Evolutionary conservation across 495 filamentous ascomycete genomes (phyloP).

Genomic region (Penicillium riverlandense): DNA sequence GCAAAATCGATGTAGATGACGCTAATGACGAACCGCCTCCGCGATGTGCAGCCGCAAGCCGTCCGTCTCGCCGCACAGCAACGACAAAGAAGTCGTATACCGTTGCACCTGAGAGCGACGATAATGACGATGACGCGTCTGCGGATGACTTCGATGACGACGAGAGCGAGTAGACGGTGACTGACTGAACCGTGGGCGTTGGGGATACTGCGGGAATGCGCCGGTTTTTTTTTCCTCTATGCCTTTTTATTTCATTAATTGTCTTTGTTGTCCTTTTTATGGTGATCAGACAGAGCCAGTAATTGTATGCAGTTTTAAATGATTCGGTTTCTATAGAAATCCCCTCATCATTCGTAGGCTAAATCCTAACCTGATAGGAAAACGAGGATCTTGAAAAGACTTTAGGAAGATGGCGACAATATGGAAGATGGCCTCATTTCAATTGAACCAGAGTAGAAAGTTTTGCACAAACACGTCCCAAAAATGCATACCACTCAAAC

Average conservation of each 20-base stretch:
- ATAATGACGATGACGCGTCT: slow-evolving; percentile 38
- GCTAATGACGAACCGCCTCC: slow-evolving; percentile 26
- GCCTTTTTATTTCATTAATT: slow-evolving; percentile 3
- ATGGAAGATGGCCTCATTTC: too few relatives aligned
- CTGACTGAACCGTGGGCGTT: not conserved
- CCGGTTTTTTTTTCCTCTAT: too few relatives aligned
- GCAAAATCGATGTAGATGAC: slow-evolving; percentile 22
- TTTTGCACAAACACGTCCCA: too few relatives aligned
- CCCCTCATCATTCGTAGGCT: too few relatives aligned
- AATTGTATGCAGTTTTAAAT: slow-evolving; percentile 5
- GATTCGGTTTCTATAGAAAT: not conserved
- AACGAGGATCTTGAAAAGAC: too few relatives aligned
- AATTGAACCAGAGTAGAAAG: too few relatives aligned
- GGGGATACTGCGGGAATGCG: not conserved
- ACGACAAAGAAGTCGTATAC: slow-evolving; percentile 49
- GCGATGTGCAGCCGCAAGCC: slow-evolving; percentile 27
- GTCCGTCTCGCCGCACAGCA: slow-evolving; percentile 48
- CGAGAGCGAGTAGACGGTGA: slow-evolving; percentile 28
- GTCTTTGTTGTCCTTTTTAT: slow-evolving; percentile 5
- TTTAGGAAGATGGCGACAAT: too few relatives aligned
- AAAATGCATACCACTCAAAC: not conserved
- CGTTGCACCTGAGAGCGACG: slow-evolving; percentile 46
- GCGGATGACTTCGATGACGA: slow-evolving; percentile 33
- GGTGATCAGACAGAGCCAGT: slow-evolving; percentile 13
- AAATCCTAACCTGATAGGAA: too few relatives aligned